Base-by-base conservation (phyloP, 495 filamentous ascomycete species). In the Corynascus novoguineensis region DNA sequence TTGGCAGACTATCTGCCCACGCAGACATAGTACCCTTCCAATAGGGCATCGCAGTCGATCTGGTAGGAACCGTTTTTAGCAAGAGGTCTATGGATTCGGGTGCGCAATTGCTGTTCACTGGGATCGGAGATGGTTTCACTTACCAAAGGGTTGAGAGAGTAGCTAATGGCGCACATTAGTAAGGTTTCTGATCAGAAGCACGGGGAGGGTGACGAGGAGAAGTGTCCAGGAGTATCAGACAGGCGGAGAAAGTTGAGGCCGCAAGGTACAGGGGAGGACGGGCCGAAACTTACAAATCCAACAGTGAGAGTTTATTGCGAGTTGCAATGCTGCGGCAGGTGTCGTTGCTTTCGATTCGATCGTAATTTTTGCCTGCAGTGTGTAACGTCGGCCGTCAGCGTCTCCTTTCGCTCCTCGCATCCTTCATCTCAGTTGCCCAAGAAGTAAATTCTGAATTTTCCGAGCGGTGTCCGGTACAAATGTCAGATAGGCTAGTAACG, bases 21-120 rank as follows among this genome's bases (percentile, higher is more conserved):
- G 29, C 67, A 70, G 0, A 70, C 65, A 24, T 61, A 68, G 34
- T 66, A 70, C 27, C 67, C 67, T 8, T 46, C 50, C 63, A 60
- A 63, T 45, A 69, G 32, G 21, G 55, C 53, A 15, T 69, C 67
- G 55, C 67, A 69, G 45, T 67, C 53, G 29, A 67, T 63, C 67
- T 69, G 55, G 37, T 61, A 68, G 27, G 63, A 44, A 27, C 56
- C 59, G 27, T 56, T n/a, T n/a, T 69, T 60, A 69, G 63, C 55
- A 64, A 25, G n/a, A 51, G 45, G 25, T 48, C 35, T 40, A 60
- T 17, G 15, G 62, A 48, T 15, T 60, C 59, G 29, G 48, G 55
- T 28, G 57, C 57, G 51, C 60, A 65, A 27, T 59, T 34, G 10
- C 5, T 14, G 15, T 25, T 25, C 24, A 50, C n/a, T n/a, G n/a